Evolutionary conservation across 208 protist genomes (phyloP).

Genomic region (Leishmania amazonensis): DNA sequence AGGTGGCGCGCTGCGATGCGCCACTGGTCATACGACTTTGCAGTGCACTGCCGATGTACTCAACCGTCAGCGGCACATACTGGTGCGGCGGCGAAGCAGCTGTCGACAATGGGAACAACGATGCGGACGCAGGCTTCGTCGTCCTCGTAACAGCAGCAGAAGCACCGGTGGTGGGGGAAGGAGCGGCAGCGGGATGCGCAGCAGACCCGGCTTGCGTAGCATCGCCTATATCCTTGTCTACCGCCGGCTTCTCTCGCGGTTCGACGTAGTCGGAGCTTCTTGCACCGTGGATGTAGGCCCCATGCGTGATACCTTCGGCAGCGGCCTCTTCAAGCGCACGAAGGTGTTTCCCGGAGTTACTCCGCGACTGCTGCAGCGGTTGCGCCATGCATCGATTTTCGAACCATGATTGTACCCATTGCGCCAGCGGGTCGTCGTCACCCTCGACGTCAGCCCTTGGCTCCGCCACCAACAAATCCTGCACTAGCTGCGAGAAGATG

Average conservation of each 20-base stretch:
- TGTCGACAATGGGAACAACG: background rate
- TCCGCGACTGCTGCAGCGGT: no score
- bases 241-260: background rate
- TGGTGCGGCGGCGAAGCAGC: constrained; percentile 3
- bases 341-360: background rate
- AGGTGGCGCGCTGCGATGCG: background rate
- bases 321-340: background rate
- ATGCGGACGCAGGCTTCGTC: background rate
- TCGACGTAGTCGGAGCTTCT: background rate
- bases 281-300: background rate
- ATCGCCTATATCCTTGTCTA: background rate
- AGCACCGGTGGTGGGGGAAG: background rate
- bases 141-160: background rate
- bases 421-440: constrained; percentile 5
- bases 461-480: constrained; percentile 23
- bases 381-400: background rate
- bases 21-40: constrained; percentile 12
- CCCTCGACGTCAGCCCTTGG: constrained; percentile 17
- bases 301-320: background rate
- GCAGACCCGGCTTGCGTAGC: background rate
- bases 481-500: constrained; percentile 32
- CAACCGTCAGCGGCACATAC: constrained; percentile 11
- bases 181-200: background rate
- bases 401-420: constrained; percentile 46
- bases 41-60: background rate